Conservation (phyloP, 202 grass and related monocot species). For the Elaeis oleifera region DNA sequence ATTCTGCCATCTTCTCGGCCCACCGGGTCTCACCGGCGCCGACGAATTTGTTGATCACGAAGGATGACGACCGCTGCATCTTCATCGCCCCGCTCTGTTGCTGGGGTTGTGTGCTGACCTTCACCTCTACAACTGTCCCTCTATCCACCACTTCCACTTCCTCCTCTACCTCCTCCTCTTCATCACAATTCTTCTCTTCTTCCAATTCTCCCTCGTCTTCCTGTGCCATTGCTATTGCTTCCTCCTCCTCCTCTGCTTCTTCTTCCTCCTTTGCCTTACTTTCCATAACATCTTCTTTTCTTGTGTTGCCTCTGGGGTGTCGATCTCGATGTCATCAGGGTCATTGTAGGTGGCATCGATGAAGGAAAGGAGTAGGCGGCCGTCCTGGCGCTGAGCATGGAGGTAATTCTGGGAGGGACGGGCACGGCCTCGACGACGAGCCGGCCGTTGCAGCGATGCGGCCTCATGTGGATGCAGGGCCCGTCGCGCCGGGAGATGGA, state of each 20-base stretch:
- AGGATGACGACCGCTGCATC: slow-evolving; percentile 44
- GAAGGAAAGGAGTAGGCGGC: slow-evolving; percentile 51
- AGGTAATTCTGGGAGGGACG: slow-evolving; percentile 42
- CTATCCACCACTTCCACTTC: slow-evolving; percentile 57
- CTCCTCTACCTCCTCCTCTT: slow-evolving; percentile 12
- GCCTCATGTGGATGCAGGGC: slow-evolving; percentile 36
- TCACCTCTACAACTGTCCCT: slow-evolving; percentile 52
- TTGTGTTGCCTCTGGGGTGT: too few species aligned
- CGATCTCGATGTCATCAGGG: too few species aligned
- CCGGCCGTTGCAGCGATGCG: slow-evolving; percentile 48
- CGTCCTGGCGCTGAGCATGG: slow-evolving; percentile 40
- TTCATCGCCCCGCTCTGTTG: slow-evolving; percentile 15
- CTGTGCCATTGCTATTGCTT: too few species aligned
- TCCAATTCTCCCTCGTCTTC: neutral
- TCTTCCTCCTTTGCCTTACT: too few species aligned
- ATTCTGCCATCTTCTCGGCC: too few species aligned
- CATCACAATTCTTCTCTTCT: neutral
- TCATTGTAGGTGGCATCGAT: slow-evolving; percentile 23
- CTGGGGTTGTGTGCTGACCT: slow-evolving; percentile 55
- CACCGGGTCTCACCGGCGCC: slow-evolving; percentile 15
- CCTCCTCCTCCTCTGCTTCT: too few species aligned
- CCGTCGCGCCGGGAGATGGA: slow-evolving; percentile 39
- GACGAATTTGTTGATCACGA: slow-evolving; percentile 75
- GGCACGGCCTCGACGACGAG: slow-evolving; percentile 43
- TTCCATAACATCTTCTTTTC: too few species aligned